Evolutionary conservation across 225 moss, liverwort and hornwort genomes (phyloP), one percentile per base, ranked within the genome.

Genomic region (Marchantia polymorpha): DNA sequence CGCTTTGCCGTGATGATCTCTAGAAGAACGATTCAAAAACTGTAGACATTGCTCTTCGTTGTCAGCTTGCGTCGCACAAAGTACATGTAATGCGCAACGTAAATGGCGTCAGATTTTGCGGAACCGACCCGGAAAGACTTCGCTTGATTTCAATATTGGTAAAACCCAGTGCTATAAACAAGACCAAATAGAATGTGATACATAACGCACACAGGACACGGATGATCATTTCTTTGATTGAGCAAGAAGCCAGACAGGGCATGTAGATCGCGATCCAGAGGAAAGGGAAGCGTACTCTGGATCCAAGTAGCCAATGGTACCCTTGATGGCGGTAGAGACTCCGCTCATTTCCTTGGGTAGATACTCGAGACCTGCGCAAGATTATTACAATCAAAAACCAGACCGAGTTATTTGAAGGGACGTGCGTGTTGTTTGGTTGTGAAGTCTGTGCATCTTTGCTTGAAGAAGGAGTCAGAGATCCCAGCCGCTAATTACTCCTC

Each of bases 401-500:
- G 56, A 56, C 56, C 5, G 39, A 39, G 39, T 39, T 39, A 39
- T 39, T 39, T 64, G 20, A 9, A 64, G 3, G 64, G 22, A 19
- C 64, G 39, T 39, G 3, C 39, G 39, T 39, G 39, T 39, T 39
- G 39, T 39, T 39, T 39, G 39, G 2, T 39, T 39, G 39, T 2
- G 2, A 39, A 2, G 3, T 2, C 39, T 5, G 9, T 56, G 14
- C 4, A 19, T 13, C 56, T 12, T 56, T 3, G 19, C 1, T 8
- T 64, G 64, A 64, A 20, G 15, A 1, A 23, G 64, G n/a, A 8
- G 15, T 64, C 64, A 9, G n/a, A 9, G 64, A 0, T 64, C 64
- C 56, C 19, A 56, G 13, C 56, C 9, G 56, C 13, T 56, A 19
- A 56, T 73, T 59, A 95, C 95, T 92, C 79, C 91, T 85, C 48